Conservation (phyloP, 306 rosid species). For the Fragaria ananassa region DNA sequence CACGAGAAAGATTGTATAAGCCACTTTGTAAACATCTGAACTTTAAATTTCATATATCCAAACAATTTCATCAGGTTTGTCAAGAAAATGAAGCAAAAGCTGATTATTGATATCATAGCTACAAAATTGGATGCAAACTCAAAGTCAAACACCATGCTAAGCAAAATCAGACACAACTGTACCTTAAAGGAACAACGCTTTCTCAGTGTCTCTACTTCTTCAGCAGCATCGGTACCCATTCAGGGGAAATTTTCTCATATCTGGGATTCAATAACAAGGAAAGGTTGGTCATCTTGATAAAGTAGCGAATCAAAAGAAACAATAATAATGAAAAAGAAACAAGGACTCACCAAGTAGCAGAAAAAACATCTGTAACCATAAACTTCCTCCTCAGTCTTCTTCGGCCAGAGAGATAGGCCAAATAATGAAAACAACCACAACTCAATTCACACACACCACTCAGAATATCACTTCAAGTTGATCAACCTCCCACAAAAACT, state of each 20-base stretch:
- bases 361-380: conserved; percentile 17
- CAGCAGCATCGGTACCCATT: conserved; percentile 71
- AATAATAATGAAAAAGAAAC: not conserved
- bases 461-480: not conserved
- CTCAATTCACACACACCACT: conserved; percentile 7
- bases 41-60: not conserved
- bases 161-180: conserved; percentile 18
- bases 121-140: conserved; percentile 4
- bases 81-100: not conserved
- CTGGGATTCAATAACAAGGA: conserved; percentile 36
- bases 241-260: conserved; percentile 26
- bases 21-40: not conserved
- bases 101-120: conserved; percentile 8
- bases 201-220: conserved; percentile 37
- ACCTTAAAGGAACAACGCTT: conserved; percentile 61
- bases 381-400: conserved; percentile 22
- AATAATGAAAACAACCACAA: conserved; percentile 13
- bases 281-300: conserved; percentile 20
- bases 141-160: conserved; percentile 12
- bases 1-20: not conserved
- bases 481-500: not conserved
- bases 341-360: conserved; percentile 26
- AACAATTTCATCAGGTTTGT: not conserved
- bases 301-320: not conserved
- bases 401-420: not conserved